Evolutionary conservation across 176 grass and related monocot species (phyloP).

Genomic region (Poa annua): DNA sequence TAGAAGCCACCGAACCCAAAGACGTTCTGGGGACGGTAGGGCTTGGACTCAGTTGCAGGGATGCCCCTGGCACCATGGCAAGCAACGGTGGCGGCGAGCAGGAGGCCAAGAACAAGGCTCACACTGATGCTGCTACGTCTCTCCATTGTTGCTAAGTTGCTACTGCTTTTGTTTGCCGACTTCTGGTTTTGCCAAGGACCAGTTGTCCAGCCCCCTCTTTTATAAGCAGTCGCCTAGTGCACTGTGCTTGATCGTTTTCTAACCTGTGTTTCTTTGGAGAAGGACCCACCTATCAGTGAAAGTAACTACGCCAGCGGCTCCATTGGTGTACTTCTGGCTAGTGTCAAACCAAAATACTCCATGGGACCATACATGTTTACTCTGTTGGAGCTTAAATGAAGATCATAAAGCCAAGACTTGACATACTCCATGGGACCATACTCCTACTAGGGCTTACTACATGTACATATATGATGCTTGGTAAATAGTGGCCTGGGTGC

Average conservation of each 20-base stretch:
- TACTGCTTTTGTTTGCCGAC: neutral
- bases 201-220: neutral
- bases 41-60: conserved; percentile 36
- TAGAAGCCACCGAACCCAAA: conserved; percentile 60
- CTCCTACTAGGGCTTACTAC: too few relatives aligned
- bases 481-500: neutral
- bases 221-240: neutral
- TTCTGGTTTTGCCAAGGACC: conserved; percentile 20
- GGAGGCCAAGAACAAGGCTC: conserved; percentile 26
- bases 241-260: neutral
- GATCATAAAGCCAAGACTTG: neutral
- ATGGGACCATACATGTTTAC: conserved; percentile 26
- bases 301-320: neutral
- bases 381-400: conserved; percentile 15
- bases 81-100: conserved; percentile 31
- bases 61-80: conserved; percentile 43
- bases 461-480: conserved; percentile 6
- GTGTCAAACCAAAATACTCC: neutral
- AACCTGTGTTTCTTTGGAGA: neutral
- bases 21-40: conserved; percentile 53
- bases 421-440: too few relatives aligned
- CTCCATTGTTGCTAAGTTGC: conserved; percentile 37
- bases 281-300: conserved; percentile 16
- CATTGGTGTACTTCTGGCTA: neutral
- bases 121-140: neutral